Conservation (phyloP, 2,329 filamentous ascomycete genomes). For the Trichoderma sp. region DNA sequence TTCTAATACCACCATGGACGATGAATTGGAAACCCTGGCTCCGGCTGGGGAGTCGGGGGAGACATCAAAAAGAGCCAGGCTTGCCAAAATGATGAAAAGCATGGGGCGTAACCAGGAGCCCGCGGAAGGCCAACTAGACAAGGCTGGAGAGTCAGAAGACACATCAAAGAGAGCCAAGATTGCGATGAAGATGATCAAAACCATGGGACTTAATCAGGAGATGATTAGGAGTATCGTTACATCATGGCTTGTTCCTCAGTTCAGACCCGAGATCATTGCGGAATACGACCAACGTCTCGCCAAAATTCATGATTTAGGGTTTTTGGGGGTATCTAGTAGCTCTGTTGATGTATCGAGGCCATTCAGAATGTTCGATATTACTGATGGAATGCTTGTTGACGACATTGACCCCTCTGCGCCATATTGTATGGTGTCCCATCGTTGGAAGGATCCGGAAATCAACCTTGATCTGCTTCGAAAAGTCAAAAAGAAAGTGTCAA, state of each 20-base stretch:
- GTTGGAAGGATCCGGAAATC: constrained; percentile 22
- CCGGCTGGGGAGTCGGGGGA: background rate
- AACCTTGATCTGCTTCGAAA: constrained; percentile 9
- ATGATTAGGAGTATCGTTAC: constrained; percentile 22
- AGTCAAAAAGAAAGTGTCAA: background rate
- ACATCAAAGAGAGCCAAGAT: constrained; percentile 2
- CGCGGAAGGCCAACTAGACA: constrained; percentile 2
- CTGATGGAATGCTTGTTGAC: constrained; percentile 10
- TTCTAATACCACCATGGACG: background rate
- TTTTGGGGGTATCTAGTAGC: background rate
- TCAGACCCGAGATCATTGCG: constrained; percentile 10
- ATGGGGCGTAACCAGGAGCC: constrained; percentile 14
- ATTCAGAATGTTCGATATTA: constrained; percentile 18
- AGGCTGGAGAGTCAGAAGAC: background rate
- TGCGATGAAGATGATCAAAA: constrained; percentile 17
- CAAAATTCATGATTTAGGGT: constrained; percentile 19
- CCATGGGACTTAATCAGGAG: constrained; percentile 14
- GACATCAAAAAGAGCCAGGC: constrained; percentile 1
- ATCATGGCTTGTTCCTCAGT: constrained; percentile 24
- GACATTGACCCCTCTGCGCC: constrained; percentile 9
- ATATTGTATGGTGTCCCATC: constrained; percentile 24
- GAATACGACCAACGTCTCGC: background rate
- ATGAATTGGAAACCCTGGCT: background rate
- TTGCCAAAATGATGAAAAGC: constrained; percentile 4
- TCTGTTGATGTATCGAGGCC: constrained; percentile 1